phyloP scores from a whole-genome alignment of 192 early-diverging fungal species.

The Coemansia javaensis region DNA sequence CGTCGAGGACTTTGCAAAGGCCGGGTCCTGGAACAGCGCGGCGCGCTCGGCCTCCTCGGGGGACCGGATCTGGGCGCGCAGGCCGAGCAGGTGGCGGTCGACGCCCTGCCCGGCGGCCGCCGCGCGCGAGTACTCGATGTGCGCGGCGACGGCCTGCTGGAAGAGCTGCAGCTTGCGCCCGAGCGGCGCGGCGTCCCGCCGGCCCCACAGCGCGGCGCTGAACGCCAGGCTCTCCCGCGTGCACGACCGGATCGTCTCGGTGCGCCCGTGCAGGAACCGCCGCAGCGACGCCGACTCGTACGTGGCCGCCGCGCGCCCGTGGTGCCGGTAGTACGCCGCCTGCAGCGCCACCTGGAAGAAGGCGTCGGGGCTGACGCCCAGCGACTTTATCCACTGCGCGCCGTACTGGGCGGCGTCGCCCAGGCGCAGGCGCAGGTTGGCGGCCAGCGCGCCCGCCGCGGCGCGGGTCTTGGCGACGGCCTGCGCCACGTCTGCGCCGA shows the following conservation, averaged over 20 bases:
- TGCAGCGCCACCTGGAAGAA: conserved; percentile 90
- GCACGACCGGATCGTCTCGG: conserved; percentile 85
- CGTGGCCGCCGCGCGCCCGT: conserved; percentile 64
- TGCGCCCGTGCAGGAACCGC: conserved; percentile 76
- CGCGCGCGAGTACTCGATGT: conserved; percentile 69
- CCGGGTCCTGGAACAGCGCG: conserved; percentile 75
- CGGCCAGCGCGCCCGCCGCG: conserved; percentile 60
- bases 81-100: conserved; percentile 87
- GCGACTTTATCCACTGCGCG: conserved; percentile 77
- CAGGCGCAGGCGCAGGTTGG: conserved; percentile 67
- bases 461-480: conserved; percentile 60
- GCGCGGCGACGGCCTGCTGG: conserved; percentile 61
- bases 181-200: conserved; percentile 40
- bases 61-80: conserved; percentile 63
- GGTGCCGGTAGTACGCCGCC: conserved; percentile 70
- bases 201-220: conserved; percentile 68
- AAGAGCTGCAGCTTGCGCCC: conserved; percentile 54
- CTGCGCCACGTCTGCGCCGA: conserved; percentile 53
- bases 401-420: conserved; percentile 74
- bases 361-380: conserved; percentile 79
- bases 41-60: conserved; percentile 60
- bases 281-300: conserved; percentile 76
- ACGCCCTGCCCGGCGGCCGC: conserved; percentile 77
- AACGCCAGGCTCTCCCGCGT: conserved; percentile 75
- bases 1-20: conserved; percentile 70